These are phyloP conservation scores for Lathyrus sativus DNA, from an alignment of 306 rosid genomes.

Conservation along the genomic window DNA sequence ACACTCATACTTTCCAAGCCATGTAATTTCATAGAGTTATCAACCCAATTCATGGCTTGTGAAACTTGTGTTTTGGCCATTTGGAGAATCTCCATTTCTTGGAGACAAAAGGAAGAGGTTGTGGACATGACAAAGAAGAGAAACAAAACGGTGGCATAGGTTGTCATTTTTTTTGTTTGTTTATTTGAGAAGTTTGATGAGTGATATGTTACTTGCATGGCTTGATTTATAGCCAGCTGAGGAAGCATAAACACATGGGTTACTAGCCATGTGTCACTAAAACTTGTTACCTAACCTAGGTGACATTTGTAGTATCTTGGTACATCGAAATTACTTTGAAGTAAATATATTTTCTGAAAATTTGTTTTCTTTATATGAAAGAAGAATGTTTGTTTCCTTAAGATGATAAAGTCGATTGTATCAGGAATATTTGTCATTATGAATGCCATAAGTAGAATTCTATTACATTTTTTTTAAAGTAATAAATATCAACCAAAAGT, in stretches of 20 bases:
- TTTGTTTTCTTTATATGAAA: background rate
- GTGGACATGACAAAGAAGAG: slow-evolving; percentile 34
- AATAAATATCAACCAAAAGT: no score
- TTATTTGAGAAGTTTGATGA: slow-evolving; percentile 13
- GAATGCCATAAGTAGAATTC: background rate
- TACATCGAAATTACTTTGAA: slow-evolving; percentile 11
- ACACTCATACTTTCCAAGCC: background rate
- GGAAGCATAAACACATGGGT: slow-evolving; percentile 51
- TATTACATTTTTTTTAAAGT: no score
- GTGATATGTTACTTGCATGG: slow-evolving; percentile 37
- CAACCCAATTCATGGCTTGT: slow-evolving; percentile 46
- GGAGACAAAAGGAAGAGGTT: slow-evolving; percentile 41
- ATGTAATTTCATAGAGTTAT: slow-evolving; percentile 23
- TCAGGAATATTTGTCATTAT: background rate
- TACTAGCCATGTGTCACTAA: slow-evolving; percentile 48
- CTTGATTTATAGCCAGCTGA: slow-evolving; percentile 48
- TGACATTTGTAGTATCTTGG: slow-evolving; percentile 22
- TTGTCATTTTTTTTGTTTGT: slow-evolving; percentile 40
- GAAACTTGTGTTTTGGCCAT: slow-evolving; percentile 43
- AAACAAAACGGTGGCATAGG: slow-evolving; percentile 37
- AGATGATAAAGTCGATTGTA: background rate
- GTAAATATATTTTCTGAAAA: background rate
- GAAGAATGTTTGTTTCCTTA: background rate
- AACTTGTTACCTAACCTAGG: slow-evolving; percentile 12
- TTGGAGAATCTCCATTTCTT: slow-evolving; percentile 39